Evolutionary conservation across 768 basidiomycete genomes (phyloP).

Genomic region (Lactarius evosmus): DNA sequence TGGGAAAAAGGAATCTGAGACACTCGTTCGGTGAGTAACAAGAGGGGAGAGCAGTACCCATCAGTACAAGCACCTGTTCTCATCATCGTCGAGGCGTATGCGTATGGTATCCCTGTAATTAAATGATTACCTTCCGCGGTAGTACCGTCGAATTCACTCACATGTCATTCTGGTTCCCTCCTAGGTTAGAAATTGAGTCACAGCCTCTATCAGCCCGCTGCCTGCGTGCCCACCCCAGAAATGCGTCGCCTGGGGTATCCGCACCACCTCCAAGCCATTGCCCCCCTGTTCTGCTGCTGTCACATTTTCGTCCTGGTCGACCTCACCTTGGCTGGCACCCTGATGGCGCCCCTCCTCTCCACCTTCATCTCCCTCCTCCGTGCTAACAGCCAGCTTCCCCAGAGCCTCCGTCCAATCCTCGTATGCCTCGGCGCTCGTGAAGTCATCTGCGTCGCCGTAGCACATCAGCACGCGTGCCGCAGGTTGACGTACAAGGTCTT

Average conservation of each 20-base stretch:
- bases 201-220: slow-evolving; percentile 23
- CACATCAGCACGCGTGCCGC: slow-evolving; percentile 56
- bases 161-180: background rate
- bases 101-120: background rate
- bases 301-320: slow-evolving; percentile 1
- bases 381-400: background rate
- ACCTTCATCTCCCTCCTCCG: background rate
- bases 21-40: background rate
- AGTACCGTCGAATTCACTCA: background rate
- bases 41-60: background rate
- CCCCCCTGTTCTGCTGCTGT: slow-evolving; percentile 5
- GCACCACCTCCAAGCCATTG: slow-evolving; percentile 20
- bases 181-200: slow-evolving; percentile 18
- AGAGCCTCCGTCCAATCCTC: slow-evolving; percentile 51
- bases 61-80: background rate
- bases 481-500: slow-evolving; percentile 46
- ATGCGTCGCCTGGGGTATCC: slow-evolving; percentile 25
- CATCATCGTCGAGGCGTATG: background rate
- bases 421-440: slow-evolving; percentile 57
- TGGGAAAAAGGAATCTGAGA: background rate
- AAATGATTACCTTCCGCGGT: background rate
- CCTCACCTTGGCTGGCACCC: background rate
- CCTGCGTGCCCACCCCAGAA: slow-evolving; percentile 27
- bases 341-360: background rate
- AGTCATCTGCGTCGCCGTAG: slow-evolving; percentile 69